A percentile compares a stretch with the other conserved stretches of the same genome.
These are phyloP conservation scores for Beauveria rudraprayagi DNA, from an alignment of 2,329 filamentous ascomycete species.

Conservation along the genomic window DNA sequence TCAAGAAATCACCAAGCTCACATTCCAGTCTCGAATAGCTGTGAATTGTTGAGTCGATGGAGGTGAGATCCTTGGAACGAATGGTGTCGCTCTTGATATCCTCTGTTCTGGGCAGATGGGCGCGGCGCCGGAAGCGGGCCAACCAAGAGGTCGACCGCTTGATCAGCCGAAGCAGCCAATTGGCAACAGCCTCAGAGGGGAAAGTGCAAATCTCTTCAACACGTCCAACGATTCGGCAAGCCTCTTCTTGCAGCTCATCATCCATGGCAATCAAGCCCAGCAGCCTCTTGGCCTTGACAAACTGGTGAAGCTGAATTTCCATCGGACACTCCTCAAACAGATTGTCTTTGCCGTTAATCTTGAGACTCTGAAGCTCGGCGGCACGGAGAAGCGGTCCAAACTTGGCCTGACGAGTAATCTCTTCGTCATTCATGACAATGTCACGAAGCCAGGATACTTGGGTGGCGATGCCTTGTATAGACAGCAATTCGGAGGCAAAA, in stretches of 20 bases:
- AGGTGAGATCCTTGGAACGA: constrained; percentile 44
- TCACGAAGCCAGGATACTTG: constrained; percentile 50
- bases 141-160: constrained; percentile 46
- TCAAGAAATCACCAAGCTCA: constrained; percentile 47
- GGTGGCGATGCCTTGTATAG: constrained; percentile 29
- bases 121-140: constrained; percentile 45
- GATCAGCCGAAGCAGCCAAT: constrained; percentile 49
- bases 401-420: constrained; percentile 34
- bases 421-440: constrained; percentile 43
- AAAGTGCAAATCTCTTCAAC: constrained; percentile 44
- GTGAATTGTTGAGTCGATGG: constrained; percentile 52
- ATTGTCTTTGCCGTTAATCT: constrained; percentile 50
- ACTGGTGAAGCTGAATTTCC: constrained; percentile 46
- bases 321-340: constrained; percentile 50
- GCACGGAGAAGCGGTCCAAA: constrained; percentile 40
- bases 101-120: constrained; percentile 48
- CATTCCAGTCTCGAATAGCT: constrained; percentile 48
- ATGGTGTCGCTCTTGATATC: constrained; percentile 41
- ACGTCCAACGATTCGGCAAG: constrained; percentile 49
- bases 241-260: constrained; percentile 51
- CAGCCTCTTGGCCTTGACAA: constrained; percentile 41
- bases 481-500: constrained; percentile 43
- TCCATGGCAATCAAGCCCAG: constrained; percentile 54
- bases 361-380: constrained; percentile 38
- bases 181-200: constrained; percentile 42